Conservation (phyloP, 2,329 filamentous ascomycete species). For the Emergomyces africanus region DNA sequence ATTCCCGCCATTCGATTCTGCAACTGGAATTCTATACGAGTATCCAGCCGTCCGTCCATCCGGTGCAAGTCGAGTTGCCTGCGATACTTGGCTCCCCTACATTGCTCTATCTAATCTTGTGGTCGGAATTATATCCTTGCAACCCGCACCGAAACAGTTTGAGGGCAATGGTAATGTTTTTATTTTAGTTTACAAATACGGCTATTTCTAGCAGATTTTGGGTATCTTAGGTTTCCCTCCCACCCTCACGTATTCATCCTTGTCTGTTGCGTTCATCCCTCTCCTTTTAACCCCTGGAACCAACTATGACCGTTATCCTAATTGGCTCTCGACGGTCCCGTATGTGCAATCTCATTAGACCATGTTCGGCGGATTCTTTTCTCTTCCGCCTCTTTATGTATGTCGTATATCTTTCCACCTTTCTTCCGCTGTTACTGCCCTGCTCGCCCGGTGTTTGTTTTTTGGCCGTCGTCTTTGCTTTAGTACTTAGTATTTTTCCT, state of each 20-base stretch:
- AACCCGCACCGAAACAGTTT: not conserved
- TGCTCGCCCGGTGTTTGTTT: constrained; percentile 13
- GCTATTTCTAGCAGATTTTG: not conserved
- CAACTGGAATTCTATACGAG: not conserved
- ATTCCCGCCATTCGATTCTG: not conserved
- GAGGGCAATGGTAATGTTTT: not conserved
- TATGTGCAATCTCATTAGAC: constrained; percentile 5
- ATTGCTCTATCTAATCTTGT: not conserved
- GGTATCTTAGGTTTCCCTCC: not conserved
- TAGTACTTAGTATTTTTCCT: constrained; percentile 10
- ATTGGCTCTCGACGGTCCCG: not conserved
- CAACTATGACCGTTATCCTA: not conserved
- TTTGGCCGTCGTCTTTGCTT: constrained; percentile 18
- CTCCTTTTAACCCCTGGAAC: not conserved
- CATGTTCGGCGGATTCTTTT: constrained; percentile 3
- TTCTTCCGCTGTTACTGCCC: constrained; percentile 23
- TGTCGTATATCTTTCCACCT: constrained; percentile 16
- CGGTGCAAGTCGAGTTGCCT: not conserved
- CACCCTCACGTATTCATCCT: not conserved
- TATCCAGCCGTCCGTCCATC: not conserved
- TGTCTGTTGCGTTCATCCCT: not conserved
- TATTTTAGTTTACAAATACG: too few species aligned
- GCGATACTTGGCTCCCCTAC: not conserved
- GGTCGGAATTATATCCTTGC: not conserved
- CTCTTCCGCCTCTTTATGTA: constrained; percentile 12